Evolutionary conservation across 805 yeast genomes (phyloP).

Genomic region (Candida argentea): DNA sequence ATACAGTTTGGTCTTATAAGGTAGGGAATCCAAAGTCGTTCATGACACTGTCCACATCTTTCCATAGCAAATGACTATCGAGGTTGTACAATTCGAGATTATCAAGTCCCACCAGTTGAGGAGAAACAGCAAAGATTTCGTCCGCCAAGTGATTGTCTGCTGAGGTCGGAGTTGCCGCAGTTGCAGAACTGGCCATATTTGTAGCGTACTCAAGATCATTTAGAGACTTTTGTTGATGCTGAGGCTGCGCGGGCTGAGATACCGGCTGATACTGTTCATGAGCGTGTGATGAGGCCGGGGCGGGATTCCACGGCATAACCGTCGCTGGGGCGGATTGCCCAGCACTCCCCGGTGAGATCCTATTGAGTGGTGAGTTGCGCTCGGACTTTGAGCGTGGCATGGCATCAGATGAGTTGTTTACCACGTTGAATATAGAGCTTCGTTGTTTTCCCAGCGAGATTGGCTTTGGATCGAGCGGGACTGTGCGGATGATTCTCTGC

Average conservation of each 20-base stretch:
- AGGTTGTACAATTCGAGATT: conserved; percentile 30
- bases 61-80: conserved; percentile 53
- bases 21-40: conserved; percentile 86
- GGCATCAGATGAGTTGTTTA: conserved; percentile 22
- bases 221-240: no score
- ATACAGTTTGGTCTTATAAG: conserved; percentile 5
- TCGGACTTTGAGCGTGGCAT: conserved; percentile 15
- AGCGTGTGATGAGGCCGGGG: no score
- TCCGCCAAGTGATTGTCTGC: not conserved
- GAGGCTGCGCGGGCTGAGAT: no score
- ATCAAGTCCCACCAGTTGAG: conserved; percentile 19
- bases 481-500: conserved; percentile 62
- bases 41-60: conserved; percentile 83
- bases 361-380: conserved; percentile 5
- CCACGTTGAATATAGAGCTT: conserved; percentile 28
- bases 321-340: not conserved
- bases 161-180: not conserved
- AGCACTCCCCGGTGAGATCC: not conserved
- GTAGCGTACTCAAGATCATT: not conserved
- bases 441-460: conserved; percentile 35
- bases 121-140: no score
- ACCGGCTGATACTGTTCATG: no score
- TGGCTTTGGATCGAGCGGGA: conserved; percentile 79
- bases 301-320: no score
- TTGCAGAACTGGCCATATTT: not conserved